Base-by-base conservation (phyloP, 2,329 filamentous ascomycete species). In the Plenodomus biglobosus region DNA sequence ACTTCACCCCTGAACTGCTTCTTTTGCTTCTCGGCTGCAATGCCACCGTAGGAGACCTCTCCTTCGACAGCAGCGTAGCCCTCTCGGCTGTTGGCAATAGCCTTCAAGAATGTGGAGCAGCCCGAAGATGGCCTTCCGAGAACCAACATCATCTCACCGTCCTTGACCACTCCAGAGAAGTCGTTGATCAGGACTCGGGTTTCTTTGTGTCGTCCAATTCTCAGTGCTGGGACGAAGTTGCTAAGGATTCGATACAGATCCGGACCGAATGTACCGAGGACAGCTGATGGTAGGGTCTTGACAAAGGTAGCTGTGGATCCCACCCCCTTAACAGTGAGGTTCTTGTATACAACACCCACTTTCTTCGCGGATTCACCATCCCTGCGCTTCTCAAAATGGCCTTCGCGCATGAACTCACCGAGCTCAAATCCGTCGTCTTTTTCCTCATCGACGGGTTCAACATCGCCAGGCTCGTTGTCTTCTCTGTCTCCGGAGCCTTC, bases 181-280 rank as follows among this genome's bases (percentile, higher is more conserved):
- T 85, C 83, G 58, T 85, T 76, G 48, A 89, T 81, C 18, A 90
- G 66, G 21, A 77, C 76, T 30, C 81, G 74, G 15, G 77, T 77
- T 22, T 79, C 75, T 3, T 76, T 76, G 17, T 75, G 72, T 39
- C 75, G 75, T 6, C 76, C 74, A 39, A 81, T 69, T 34, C 70
- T 74, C 15, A 83, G 71, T 17, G 74, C 72, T 0, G 82, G 82
- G 19, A 83, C 61, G 47, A 81, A 84, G 6, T 74, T 64, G 24
- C 75, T 76, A 13, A 91, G 59, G 6, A 89, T 73, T 18, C 76
- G 79, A 67, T 89, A 92, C 1, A 92, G 73, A 68, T 92, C 89
- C 0, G 88, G 88, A 0, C 89, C 89, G 66, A 94, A 92, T 0
- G 88, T 91, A 18, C 87, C 87, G 3, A 90, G 53, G 32, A 92